phyloP scores from a whole-genome alignment of 2,329 filamentous ascomycete genomes.

The Phialophora chinensis region DNA sequence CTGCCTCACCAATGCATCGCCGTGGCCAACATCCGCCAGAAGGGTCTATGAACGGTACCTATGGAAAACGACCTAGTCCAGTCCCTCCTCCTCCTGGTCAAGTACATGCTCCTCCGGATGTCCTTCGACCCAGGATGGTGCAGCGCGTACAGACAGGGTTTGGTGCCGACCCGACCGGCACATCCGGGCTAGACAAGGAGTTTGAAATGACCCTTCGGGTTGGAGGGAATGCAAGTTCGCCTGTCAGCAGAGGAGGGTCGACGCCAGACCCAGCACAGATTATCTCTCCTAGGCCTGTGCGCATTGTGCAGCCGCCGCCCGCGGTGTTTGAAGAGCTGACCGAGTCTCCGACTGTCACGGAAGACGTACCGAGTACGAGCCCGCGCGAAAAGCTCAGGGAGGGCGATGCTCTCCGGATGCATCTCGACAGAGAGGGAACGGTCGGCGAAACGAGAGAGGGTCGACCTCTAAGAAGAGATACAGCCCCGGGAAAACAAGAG shows the following conservation, averaged over 20 bases:
- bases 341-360: slow-evolving; percentile 15
- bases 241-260: slow-evolving; percentile 18
- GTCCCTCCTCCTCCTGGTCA: slow-evolving; percentile 6
- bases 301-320: slow-evolving; percentile 28
- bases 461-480: slow-evolving; percentile 7
- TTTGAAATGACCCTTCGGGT: slow-evolving; percentile 39
- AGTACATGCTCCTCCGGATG: slow-evolving; percentile 25
- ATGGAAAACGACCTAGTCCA: not conserved
- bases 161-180: slow-evolving; percentile 8
- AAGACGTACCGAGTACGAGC: slow-evolving; percentile 9
- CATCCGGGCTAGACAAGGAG: slow-evolving; percentile 33
- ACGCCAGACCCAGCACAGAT: slow-evolving; percentile 24
- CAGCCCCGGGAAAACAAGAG: slow-evolving; percentile 5
- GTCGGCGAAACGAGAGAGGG: slow-evolving; percentile 6
- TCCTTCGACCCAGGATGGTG: slow-evolving; percentile 29
- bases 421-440: slow-evolving; percentile 16
- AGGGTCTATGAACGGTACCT: not conserved
- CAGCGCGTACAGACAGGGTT: slow-evolving; percentile 34
- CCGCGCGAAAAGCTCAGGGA: slow-evolving; percentile 19
- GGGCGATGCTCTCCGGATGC: slow-evolving; percentile 28
- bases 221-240: slow-evolving; percentile 15
- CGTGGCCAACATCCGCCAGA: slow-evolving; percentile 5
- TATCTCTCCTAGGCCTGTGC: slow-evolving; percentile 35
- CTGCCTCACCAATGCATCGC: slow-evolving; percentile 32
- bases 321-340: slow-evolving; percentile 23